phyloP scores from a whole-genome alignment of 2,329 filamentous ascomycete genomes.

The Metarhizium sp. region DNA sequence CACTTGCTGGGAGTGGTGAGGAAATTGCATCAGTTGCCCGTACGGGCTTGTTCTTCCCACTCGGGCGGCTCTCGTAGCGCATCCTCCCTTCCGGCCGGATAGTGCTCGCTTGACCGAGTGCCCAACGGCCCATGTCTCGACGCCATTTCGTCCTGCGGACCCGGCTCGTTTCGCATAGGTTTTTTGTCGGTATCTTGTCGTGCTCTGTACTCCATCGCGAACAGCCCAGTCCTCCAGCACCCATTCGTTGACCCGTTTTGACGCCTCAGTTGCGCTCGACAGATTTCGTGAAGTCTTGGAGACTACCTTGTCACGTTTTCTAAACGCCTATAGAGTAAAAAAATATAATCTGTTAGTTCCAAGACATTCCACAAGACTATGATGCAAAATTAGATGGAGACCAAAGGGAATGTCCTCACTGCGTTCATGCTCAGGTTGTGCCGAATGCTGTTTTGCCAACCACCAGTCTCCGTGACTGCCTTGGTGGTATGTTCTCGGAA shows the following conservation, averaged over 20 bases:
- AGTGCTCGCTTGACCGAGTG: slow-evolving; percentile 20
- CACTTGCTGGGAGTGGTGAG: not conserved
- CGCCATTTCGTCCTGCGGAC: slow-evolving; percentile 7
- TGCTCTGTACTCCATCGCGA: slow-evolving; percentile 68
- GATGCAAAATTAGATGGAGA: not conserved
- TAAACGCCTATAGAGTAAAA: slow-evolving; percentile 24
- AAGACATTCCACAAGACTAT: not conserved
- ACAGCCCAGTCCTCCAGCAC: slow-evolving; percentile 62
- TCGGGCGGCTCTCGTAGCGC: slow-evolving; percentile 18
- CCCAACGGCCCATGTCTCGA: slow-evolving; percentile 13
- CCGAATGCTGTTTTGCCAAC: slow-evolving; percentile 93
- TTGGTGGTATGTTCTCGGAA: slow-evolving; percentile 76
- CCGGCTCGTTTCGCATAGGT: slow-evolving; percentile 20
- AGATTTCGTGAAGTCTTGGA: slow-evolving; percentile 15
- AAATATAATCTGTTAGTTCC: not conserved
- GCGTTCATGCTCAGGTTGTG: slow-evolving; percentile 95
- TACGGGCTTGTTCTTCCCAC: slow-evolving; percentile 13
- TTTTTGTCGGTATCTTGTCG: slow-evolving; percentile 64
- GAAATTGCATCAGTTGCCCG: slow-evolving; percentile 7
- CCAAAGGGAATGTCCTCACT: slow-evolving; percentile 38
- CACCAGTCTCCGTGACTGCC: slow-evolving; percentile 63
- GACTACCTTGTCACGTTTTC: slow-evolving; percentile 25
- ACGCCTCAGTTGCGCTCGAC: slow-evolving; percentile 18
- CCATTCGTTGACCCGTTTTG: slow-evolving; percentile 68
- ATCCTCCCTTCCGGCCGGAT: slow-evolving; percentile 24